Evolutionary conservation across 2,329 filamentous ascomycete species (phyloP), one percentile per base, ranked within the genome.

Genomic region (Diaporthe longicolla): DNA sequence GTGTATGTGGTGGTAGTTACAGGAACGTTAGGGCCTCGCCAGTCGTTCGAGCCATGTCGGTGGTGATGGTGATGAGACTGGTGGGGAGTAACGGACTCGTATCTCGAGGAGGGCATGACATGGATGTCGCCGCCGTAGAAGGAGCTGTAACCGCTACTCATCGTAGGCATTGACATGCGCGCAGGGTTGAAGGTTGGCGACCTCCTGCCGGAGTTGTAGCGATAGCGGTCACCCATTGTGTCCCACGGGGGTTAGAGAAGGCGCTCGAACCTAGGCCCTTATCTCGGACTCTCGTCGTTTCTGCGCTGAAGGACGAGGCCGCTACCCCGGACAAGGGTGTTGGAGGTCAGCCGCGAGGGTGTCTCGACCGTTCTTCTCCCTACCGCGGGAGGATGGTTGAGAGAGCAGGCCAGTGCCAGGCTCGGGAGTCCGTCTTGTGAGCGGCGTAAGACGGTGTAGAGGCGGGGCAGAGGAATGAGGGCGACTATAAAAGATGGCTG

Each of bases 1-100:
- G 88, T 87, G 78, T 91, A 92, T 15, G 89, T 88, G 65, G 88
- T 89, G 24, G 88, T 87, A 13, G 85, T 87, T 52, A 88, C 83
- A 26, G 81, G 80, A n/a, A 79, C 71, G 32, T 82, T 76, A 54
- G 78, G 82, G 68, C 80, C 79, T 75, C 77, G 82, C 70, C 73
- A 75, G 50, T 76, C 75, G 71, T 80, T 80, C 69, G 79, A 83
- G 79, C 71, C 79, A 80, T 71, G 79, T 74, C 73, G 72, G 77
- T 54, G 74, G 74, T 72, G 77, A 10, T 78, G 82, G 79, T 77
- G 79, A 26, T 68, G 43, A 58, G 73, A 59, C 45, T 72, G 73
- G 17, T 70, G 45, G 32, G 61, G 48, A 35, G 66, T 68, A 10
- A 78, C 65, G 15, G 75, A 73, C 24, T 79, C 79, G 74, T 81